Evolutionary conservation across 2,329 filamentous ascomycete species (phyloP).

Genomic region (Colletotrichum viniferum): DNA sequence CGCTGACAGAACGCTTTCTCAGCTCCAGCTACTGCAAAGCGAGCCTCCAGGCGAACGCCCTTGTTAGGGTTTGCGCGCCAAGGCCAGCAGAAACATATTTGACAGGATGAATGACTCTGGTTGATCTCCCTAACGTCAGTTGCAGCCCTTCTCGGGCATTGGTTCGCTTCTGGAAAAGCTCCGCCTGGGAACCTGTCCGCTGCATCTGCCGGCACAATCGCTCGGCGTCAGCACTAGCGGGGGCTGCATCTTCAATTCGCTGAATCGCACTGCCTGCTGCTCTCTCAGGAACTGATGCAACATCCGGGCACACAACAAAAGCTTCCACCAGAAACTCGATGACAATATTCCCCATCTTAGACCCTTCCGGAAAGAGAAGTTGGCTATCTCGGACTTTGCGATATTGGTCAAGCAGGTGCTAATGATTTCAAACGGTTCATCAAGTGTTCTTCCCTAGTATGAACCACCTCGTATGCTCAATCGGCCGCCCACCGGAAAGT

Average conservation of each 20-base stretch:
- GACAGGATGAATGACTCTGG: not conserved
- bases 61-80: not conserved
- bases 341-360: not conserved
- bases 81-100: not conserved
- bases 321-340: fast-evolving
- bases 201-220: not conserved
- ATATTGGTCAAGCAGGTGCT: not conserved
- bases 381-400: not conserved
- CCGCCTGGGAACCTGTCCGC: not conserved
- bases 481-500: not conserved
- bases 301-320: not conserved
- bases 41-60: not conserved
- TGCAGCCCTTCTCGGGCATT: not conserved
- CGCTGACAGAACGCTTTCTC: not conserved
- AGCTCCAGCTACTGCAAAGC: not conserved
- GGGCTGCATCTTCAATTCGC: not conserved
- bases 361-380: not conserved
- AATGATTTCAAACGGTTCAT: not conserved
- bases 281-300: not conserved
- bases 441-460: not conserved
- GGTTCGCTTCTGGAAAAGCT: not conserved
- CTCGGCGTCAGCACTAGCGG: not conserved
- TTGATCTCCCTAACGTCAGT: not conserved
- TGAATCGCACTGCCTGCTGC: not conserved
- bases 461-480: not conserved